Evolutionary conservation across 2,329 filamentous ascomycete species (phyloP), one percentile per base, ranked within the genome.

Genomic region (Ophiostoma fasciatum): DNA sequence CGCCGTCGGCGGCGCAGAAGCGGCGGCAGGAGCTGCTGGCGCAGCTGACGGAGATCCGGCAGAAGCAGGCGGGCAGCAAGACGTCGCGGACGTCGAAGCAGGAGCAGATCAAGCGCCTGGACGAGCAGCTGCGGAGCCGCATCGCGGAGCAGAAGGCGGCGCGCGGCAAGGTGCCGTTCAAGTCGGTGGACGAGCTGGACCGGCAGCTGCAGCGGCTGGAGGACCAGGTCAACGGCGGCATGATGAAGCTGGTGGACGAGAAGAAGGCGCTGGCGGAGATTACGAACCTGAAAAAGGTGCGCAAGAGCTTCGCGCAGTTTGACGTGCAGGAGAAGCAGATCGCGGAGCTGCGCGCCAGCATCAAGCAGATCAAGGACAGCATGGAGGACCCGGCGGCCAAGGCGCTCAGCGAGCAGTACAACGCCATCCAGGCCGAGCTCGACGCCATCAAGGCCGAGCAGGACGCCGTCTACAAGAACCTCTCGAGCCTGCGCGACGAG

Each of bases 211-310:
- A 73, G 41, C 67, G 68, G 35, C 74, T 94, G 36, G 82, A 94
- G 47, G 78, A 78, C 59, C 73, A 88, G 56, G 85, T 96, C 49
- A 82, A 93, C 57, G 72, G 76, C 25, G 88, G 88, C 45, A 80
- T 72, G 56, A 87, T 98, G 80, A 93, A 87, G 63, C 66, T 98
- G 35, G 90, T 96, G 10, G 90, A 98, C 50, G 90, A 96, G 73
- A 92, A 84, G 69, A 96, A 94, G 71, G 78, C 83, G 8, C 68
- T 96, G 15, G 63, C 71, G 34, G 84, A 94, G 50, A 78, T 94
- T 49, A 82, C 80, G 33, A 78, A 64, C 55, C 64, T 96, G 47
- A 78, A 81, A 59, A 93, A 92, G 67, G 72, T 81, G 52, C 82
- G 82, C 63, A 96, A 94, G 74, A 80, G 75, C 60, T 94, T 98